These are phyloP conservation scores for Rosa hybrid DNA, from an alignment of 331 rosid genomes.

Conservation along the genomic window DNA sequence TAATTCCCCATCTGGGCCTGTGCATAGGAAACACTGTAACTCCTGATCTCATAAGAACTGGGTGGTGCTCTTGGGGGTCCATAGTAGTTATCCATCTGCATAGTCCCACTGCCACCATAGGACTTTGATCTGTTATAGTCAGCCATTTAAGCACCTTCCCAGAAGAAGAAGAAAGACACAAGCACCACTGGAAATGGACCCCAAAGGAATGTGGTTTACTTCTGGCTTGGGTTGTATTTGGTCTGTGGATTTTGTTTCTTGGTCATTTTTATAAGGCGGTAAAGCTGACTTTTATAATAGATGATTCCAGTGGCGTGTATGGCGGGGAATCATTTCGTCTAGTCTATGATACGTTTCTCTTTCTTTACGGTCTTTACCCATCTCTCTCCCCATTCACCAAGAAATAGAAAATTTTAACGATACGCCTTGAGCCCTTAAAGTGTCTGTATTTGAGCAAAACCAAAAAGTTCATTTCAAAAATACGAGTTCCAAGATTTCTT, in stretches of 20 bases:
- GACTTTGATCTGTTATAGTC: conserved; percentile 60
- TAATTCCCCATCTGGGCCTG: conserved; percentile 45
- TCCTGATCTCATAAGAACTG: conserved; percentile 42
- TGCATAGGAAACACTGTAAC: conserved; percentile 57
- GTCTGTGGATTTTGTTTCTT: not conserved
- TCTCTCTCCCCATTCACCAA: conserved; percentile 20
- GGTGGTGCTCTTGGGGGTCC: conserved; percentile 50
- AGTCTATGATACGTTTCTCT: conserved; percentile 17
- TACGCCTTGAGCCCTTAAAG: conserved; percentile 11
- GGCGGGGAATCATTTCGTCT: conserved; percentile 49
- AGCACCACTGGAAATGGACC: not conserved
- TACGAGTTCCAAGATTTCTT: not conserved
- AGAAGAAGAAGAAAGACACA: conserved; percentile 7
- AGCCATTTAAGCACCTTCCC: conserved; percentile 44
- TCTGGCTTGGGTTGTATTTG: conserved; percentile 26
- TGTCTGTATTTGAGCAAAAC: not conserved
- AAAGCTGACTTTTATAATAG: conserved; percentile 2
- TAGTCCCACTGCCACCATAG: conserved; percentile 49
- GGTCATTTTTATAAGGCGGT: not conserved
- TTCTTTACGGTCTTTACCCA: conserved; percentile 5
- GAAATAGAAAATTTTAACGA: not conserved
- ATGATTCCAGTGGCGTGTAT: conserved; percentile 46
- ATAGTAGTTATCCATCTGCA: conserved; percentile 67
- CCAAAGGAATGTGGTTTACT: not conserved
- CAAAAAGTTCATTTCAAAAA: not conserved